Percentiles rank a stretch among this genome's conserved stretches.
phyloP scores from a whole-genome alignment of 345 rosid genomes.

The Citrus medica region DNA sequence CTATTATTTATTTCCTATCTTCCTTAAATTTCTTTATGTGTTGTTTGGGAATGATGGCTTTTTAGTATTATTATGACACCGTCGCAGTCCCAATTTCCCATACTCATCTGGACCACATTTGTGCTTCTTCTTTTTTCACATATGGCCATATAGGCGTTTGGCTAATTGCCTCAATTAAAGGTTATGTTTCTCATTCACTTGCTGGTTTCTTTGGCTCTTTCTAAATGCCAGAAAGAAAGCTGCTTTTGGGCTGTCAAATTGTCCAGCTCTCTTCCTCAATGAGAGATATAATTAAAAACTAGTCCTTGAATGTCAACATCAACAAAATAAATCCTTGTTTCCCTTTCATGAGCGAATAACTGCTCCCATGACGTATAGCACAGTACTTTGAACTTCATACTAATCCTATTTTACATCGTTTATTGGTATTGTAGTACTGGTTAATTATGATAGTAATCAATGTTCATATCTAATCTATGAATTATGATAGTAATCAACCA shows the following conservation, averaged over 20 bases:
- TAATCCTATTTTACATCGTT: not conserved
- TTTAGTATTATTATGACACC: slow-evolving; percentile 18
- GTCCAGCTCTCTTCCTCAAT: slow-evolving; percentile 21
- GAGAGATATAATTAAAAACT: slow-evolving; percentile 2
- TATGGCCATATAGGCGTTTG: not conserved
- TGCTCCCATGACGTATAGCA: slow-evolving; percentile 12
- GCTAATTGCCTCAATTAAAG: not conserved
- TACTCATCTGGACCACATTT: slow-evolving; percentile 31
- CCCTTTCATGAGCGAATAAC: slow-evolving; percentile 18
- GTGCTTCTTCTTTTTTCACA: not conserved
- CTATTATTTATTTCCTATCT: not conserved
- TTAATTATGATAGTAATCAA: not conserved
- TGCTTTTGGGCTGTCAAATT: slow-evolving; percentile 20
- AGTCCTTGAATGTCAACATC: slow-evolving; percentile 27
- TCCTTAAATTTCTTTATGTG: not conserved
- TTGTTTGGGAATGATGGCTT: not conserved
- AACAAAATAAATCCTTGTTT: slow-evolving; percentile 5
- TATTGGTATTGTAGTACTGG: not conserved
- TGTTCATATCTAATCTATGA: no score
- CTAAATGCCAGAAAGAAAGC: slow-evolving; percentile 4
- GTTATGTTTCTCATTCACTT: not conserved
- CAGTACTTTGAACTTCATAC: not conserved
- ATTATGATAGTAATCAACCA: not conserved
- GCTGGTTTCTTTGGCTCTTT: slow-evolving; percentile 20
- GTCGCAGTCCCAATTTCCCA: slow-evolving; percentile 18